Base-by-base conservation (phyloP, 805 yeast genomes). In the Candida pseudofarinosa region DNA sequence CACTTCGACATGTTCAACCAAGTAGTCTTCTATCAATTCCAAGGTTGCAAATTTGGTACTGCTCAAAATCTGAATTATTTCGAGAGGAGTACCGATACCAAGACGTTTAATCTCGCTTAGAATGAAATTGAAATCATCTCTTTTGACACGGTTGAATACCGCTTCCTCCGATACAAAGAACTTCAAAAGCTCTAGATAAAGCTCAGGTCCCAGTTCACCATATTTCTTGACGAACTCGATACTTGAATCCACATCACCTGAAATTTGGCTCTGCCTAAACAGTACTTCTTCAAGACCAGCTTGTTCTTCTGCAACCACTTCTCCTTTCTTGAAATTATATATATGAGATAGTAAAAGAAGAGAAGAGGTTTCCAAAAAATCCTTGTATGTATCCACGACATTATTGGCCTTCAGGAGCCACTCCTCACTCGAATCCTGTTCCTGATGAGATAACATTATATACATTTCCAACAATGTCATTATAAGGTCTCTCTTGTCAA, bases 391-490 rank as follows among this genome's bases (percentile, higher is more conserved):
- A 10, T 69, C 53, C 1, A 82, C 67, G 30, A 91, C 65, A 0
- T 52, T 49, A 20, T 64, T 60, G 0, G 97, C 96, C 48, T 86
- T 88, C 0, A 50, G 45, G 36, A 73, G 73, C 97, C 97, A 90
- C 19, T 63, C 65, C 1, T 50, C 51, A 40, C 63, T 63, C 2
- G 52, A 55, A 1, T 59, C 60, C 16, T 67, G 67, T 2, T 63
- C 58, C 10, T 56, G 59, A 15, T 50, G 47, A 0, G 86, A 78
- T 46, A 86, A 61, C 0, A 81, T 71, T 32, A 90, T 63, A 53
- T 91, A 93, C 70, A 88, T 71, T 54, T 91, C 97, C 54, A 81
- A 85, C 32, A 91, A 68, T 0, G 97, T 88, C 2, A 86, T 79
- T 42, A 86, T 68, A 35, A 91, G 72, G 37, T 84, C 95, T 40